phyloP scores from a whole-genome alignment of 2,329 filamentous ascomycete species.

The Penicillium paneum region DNA sequence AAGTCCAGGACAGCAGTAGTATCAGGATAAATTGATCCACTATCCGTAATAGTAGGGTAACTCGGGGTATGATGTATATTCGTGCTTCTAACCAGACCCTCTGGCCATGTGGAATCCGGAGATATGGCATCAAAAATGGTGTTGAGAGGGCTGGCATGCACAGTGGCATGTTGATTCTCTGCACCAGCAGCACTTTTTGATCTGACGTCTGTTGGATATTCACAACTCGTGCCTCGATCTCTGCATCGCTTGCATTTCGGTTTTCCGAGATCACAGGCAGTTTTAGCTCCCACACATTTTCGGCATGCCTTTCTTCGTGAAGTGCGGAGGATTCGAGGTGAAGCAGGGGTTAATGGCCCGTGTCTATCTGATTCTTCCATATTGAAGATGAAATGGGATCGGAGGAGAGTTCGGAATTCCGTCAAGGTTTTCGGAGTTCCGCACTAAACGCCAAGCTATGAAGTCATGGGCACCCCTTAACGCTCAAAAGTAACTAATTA shows the following conservation, averaged over 20 bases:
- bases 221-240: slow-evolving; percentile 13
- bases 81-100: not conserved
- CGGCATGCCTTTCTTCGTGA: slow-evolving; percentile 21
- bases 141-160: not conserved
- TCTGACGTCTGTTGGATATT: slow-evolving; percentile 6
- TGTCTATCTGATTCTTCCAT: not conserved
- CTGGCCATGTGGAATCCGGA: not conserved
- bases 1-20: not conserved
- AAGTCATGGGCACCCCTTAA: not conserved
- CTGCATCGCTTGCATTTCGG: slow-evolving; percentile 20
- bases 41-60: not conserved
- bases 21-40: not conserved
- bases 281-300: slow-evolving; percentile 20
- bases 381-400: not conserved
- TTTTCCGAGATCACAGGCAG: slow-evolving; percentile 17
- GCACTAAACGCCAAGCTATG: not conserved
- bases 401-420: not conserved
- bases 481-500: not conserved
- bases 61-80: not conserved
- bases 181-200: too few relatives aligned
- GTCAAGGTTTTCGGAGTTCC: not conserved
- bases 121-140: not conserved
- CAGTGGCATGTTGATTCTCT: not conserved
- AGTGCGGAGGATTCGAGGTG: not conserved
- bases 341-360: not conserved